Evolutionary conservation across 768 basidiomycete species (phyloP).

Genomic region (Lactarius trivialis): DNA sequence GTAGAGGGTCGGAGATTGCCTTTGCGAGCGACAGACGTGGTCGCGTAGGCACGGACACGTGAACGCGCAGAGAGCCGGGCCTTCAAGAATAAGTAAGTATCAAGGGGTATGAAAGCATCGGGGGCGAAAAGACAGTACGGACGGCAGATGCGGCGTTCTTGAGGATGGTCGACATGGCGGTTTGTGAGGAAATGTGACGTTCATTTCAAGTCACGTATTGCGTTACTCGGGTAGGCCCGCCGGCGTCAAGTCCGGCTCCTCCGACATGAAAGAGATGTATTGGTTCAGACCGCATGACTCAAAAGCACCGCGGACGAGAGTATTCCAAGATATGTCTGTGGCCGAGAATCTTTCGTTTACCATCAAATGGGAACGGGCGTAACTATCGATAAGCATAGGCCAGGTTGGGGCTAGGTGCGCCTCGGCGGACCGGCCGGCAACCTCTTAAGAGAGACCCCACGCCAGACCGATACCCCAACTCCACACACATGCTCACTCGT

Average conservation of each 20-base stretch:
- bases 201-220: neutral
- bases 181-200: neutral
- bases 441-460: neutral
- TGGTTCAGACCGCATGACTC: neutral
- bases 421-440: neutral
- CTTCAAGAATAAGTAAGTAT: constrained; percentile 29
- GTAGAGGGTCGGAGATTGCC: constrained; percentile 37
- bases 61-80: constrained; percentile 42
- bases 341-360: neutral
- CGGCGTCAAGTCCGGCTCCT: neutral
- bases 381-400: neutral
- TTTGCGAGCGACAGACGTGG: constrained; percentile 54
- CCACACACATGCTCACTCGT: constrained; percentile 37
- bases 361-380: too few relatives aligned
- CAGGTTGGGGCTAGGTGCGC: neutral
- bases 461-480: constrained; percentile 19
- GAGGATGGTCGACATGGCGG: constrained; percentile 54
- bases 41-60: constrained; percentile 51
- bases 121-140: constrained; percentile 1
- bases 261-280: neutral
- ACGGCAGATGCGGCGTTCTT: constrained; percentile 48
- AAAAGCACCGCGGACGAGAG: neutral
- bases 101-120: neutral
- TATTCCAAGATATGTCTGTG: neutral
- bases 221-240: neutral